Evolutionary conservation across 129 eudicot species (phyloP), one percentile per base, ranked within the genome.

Genomic region (Flaveria sonorensis): DNA sequence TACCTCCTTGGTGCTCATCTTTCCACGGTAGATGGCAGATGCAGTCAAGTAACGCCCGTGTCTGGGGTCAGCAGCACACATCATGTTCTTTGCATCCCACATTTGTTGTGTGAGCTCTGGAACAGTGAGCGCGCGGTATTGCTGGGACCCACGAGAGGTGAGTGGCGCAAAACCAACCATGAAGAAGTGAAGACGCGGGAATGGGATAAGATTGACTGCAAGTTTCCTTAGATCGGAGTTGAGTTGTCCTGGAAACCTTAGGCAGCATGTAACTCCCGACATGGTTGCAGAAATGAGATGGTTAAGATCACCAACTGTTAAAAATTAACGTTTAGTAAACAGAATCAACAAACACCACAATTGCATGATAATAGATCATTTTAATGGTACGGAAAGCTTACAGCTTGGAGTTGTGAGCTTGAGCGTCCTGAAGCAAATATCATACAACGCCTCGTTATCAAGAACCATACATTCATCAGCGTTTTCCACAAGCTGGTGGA

Each of bases 151-250:
- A 30, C 90, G 87, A 13, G 90, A 86, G 50, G 90, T 86, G 3
- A 86, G 87, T n/a, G 90, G 90, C 19, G 90, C 90, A 51, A 86
- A 86, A 21, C 90, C 90, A 40, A 86, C 90, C 90, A 86, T 86
- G 81, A 86, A 86, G 80, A 86, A 83, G 84, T 86, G 90, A 61
- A 86, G 90, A 56, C 87, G 84, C 0, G 90, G 90, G 85, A 86
- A 86, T 52, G 90, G 90, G 23, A 86, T 86, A 20, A 86, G 83
- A 57, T 86, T 86, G 1, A 86, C 90, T 0, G 90, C 90, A 12
- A 86, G 85, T 42, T 86, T 86, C 10, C 90, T 68, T 6, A 86
- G 84, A 72, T 86, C 90, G 6, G 90, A 86, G 79, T 86, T 86
- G 23, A 86, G 86, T 60, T 86, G 90, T 3, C 89, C 89, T 10